phyloP scores from a whole-genome alignment of 305 asterid species.

The Fraxinus platypoda region DNA sequence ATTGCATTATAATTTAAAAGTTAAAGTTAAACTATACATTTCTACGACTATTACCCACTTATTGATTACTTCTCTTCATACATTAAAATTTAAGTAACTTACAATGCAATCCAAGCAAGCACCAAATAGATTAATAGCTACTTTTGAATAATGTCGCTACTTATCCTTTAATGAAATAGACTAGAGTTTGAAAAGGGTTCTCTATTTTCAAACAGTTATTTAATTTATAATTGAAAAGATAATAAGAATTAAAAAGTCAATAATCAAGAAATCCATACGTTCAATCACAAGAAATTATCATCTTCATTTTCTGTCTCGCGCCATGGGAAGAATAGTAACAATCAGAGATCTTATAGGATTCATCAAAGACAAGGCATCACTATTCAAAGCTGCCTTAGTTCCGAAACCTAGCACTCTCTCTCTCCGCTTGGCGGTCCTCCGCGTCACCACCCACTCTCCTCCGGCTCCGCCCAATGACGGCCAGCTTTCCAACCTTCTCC shows the following conservation, averaged over 20 bases:
- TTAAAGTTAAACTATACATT: neutral
- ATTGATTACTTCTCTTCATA: neutral
- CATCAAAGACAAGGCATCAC: conserved; percentile 76
- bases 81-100: neutral
- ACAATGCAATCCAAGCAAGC: neutral
- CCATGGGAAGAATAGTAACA: conserved; percentile 49
- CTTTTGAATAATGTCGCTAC: neutral
- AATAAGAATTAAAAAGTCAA: neutral
- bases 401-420: conserved; percentile 38
- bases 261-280: neutral
- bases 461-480: conserved; percentile 46
- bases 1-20: neutral
- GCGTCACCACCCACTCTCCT: conserved; percentile 69
- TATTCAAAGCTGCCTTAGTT: conserved; percentile 60
- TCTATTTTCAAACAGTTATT: neutral
- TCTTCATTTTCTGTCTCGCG: neutral
- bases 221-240: too few species aligned
- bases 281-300: neutral
- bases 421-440: conserved; percentile 68
- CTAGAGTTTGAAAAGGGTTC: neutral
- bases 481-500: conserved; percentile 55
- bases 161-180: neutral
- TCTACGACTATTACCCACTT: neutral
- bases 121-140: neutral
- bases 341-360: conserved; percentile 54